phyloP scores from a whole-genome alignment of 805 yeast species.

The Lipomyces lipofer region DNA sequence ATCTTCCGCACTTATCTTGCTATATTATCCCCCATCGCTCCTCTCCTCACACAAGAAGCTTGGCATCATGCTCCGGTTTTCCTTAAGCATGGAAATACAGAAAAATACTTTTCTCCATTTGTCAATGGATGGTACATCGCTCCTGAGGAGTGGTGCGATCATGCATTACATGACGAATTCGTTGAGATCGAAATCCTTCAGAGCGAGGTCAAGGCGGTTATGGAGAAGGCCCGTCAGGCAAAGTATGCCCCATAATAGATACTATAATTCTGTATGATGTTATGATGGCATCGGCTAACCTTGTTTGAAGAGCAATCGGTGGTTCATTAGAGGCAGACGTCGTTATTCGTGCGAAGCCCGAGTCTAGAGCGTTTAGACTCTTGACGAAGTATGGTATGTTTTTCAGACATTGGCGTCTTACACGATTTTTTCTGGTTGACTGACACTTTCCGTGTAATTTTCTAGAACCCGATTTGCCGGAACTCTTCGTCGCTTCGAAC shows the following conservation, averaged over 20 bases:
- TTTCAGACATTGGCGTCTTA: slow-evolving; percentile 32
- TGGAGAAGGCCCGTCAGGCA: slow-evolving; percentile 58
- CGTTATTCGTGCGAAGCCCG: slow-evolving; percentile 38
- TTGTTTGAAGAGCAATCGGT: slow-evolving; percentile 28
- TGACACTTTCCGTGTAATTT: background rate
- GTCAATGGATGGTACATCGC: slow-evolving; percentile 47
- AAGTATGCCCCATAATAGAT: slow-evolving; percentile 40
- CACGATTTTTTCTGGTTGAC: background rate
- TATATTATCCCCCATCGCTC: slow-evolving; percentile 76
- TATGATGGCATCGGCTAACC: background rate
- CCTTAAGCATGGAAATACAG: slow-evolving; percentile 30
- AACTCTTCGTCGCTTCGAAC: slow-evolving; percentile 63
- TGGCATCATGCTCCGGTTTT: slow-evolving; percentile 61
- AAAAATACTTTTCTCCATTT: slow-evolving; percentile 48
- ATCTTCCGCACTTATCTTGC: slow-evolving; percentile 64
- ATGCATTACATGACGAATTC: slow-evolving; percentile 48
- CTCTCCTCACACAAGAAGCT: slow-evolving; percentile 82
- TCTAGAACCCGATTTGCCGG: slow-evolving; percentile 50
- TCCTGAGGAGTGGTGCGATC: slow-evolving; percentile 43
- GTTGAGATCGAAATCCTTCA: slow-evolving; percentile 50
- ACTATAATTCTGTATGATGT: background rate
- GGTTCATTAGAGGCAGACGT: slow-evolving; percentile 61
- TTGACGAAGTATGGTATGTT: slow-evolving; percentile 12
- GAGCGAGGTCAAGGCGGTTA: slow-evolving; percentile 49
- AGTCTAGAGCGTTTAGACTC: slow-evolving; percentile 12